Base-by-base conservation (phyloP, 2,329 filamentous ascomycete species). In the Chrysoporthe cubensis region DNA sequence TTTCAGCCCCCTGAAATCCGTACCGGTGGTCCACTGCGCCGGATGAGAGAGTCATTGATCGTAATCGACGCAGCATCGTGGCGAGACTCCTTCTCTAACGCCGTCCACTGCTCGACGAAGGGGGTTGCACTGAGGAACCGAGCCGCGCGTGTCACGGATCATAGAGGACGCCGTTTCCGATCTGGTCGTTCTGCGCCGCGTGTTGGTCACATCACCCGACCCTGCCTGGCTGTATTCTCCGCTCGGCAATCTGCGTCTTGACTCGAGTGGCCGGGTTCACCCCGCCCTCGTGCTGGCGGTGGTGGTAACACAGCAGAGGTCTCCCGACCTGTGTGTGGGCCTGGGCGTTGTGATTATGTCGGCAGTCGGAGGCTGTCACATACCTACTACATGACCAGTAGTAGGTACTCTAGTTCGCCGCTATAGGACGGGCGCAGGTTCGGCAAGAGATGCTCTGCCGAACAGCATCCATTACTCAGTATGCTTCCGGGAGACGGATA, bases 141-240 rank as follows among this genome's bases (percentile, higher is more conserved):
- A 46, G 59, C 59, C 59, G 59, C 59, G 59, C 3, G 43, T 48
- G 26, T 42, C 59, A 16, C 59, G 59, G 59, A 61, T 61, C 59
- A 44, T 61, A 37, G 11, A 61, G 16, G 59, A 34, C 59, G 59
- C 59, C 43, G 59, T 44, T 46, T 48, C 59, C 59, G 42, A 61
- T 61, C 13, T 61, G 50, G 50, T 54, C 26, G 50, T 34, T 26
- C 13, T 54, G 50, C 26, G 50, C 50, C 50, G 50, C 50, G 50
- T 54, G 50, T 54, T 54, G 50, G 11, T 32, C 50, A 54, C 21
- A 21, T 52, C 48, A 52, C 50, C 50, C n/a, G 5, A 16, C 44
- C 18, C 44, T 40, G 32, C 32, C 40, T 37, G 54, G 54, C 54
- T 57, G 34, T 57, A 37, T 57, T 57, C 34, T 57, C 54, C 54